These are phyloP conservation scores for Cryphonectria nitschkei DNA, from an alignment of 2,329 filamentous ascomycete species.

Conservation along the genomic window DNA sequence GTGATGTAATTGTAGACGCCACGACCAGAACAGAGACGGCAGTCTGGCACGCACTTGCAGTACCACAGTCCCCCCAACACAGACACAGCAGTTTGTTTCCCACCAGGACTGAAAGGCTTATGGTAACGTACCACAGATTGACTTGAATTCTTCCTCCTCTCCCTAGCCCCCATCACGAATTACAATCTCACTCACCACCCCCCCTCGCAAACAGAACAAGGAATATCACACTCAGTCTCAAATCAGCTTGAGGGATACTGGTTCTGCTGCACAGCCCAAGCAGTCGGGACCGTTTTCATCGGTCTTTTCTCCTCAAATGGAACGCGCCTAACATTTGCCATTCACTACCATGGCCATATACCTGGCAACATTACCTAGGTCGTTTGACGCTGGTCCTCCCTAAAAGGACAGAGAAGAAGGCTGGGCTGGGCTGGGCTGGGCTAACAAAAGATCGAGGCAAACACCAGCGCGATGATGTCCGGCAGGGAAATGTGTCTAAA, in stretches of 20 bases:
- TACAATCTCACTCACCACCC: not conserved
- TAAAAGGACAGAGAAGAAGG: not conserved
- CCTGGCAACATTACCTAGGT: not conserved
- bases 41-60: not conserved
- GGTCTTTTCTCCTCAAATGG: not conserved
- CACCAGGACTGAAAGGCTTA: not conserved
- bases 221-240: not conserved
- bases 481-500: not conserved
- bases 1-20: not conserved
- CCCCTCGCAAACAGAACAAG: not conserved
- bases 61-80: not conserved
- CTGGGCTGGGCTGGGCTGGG: not conserved
- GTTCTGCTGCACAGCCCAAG: not conserved
- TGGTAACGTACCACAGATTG: not conserved
- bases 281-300: not conserved
- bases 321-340: not conserved
- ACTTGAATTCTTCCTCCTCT: not conserved
- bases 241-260: not conserved
- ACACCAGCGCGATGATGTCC: not conserved
- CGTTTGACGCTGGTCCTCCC: not conserved
- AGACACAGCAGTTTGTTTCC: not conserved
- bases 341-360: not conserved
- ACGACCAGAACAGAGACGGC: not conserved
- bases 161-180: not conserved
- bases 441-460: not conserved